phyloP scores from a whole-genome alignment of 1,139 yeast genomes.

The Magnusiomyces tetraspermus region DNA sequence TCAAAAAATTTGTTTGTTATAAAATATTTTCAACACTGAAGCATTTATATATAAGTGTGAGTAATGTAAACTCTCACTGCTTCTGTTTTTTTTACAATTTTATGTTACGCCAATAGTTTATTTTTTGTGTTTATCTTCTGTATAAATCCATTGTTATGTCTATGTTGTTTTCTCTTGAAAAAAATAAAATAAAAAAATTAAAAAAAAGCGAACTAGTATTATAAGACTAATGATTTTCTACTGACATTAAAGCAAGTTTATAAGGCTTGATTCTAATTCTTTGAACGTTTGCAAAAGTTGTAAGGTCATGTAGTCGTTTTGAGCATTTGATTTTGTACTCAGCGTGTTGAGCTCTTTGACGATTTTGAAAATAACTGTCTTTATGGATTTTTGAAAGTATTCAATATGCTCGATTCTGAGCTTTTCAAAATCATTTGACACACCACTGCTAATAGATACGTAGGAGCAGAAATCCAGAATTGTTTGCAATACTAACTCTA shows the following conservation, averaged over 20 bases:
- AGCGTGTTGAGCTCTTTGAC: not conserved
- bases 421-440: not conserved
- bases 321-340: not conserved
- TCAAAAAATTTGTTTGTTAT: not conserved
- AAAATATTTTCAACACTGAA: too few species aligned
- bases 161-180: not conserved
- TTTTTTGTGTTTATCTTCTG: not conserved
- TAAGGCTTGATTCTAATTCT: not conserved
- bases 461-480: not conserved
- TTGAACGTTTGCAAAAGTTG: not conserved
- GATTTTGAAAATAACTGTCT: not conserved
- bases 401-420: not conserved
- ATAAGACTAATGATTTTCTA: too few species aligned
- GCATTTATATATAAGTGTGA: too few species aligned
- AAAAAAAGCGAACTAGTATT: too few species aligned
- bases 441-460: not conserved
- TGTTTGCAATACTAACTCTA: not conserved
- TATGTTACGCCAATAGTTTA: not conserved
- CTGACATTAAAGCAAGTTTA: not conserved
- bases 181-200: too few species aligned
- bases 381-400: not conserved
- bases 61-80: too few species aligned
- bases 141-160: not conserved
- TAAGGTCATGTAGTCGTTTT: not conserved
- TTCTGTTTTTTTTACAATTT: too few species aligned